Evolutionary conservation across 1,284 basidiomycete genomes (phyloP).

Genomic region (Boletellus deceptivus): DNA sequence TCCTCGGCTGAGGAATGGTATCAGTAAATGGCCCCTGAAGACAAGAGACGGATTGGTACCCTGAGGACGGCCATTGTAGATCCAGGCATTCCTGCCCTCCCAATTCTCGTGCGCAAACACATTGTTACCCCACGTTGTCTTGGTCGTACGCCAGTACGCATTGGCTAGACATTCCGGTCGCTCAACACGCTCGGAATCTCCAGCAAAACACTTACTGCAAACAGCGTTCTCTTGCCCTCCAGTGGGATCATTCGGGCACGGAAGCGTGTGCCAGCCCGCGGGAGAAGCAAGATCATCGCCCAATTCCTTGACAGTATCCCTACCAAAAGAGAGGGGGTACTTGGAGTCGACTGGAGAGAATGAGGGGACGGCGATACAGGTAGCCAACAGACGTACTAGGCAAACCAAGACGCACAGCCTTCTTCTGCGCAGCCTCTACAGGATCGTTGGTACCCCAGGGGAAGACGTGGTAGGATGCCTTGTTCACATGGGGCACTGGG

Average conservation of each 20-base stretch:
- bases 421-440: constrained; percentile 51
- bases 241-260: constrained; percentile 54
- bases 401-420: constrained; percentile 31
- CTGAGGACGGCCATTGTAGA: constrained; percentile 79
- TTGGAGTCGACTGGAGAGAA: background rate
- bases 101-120: constrained; percentile 89
- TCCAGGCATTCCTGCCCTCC: constrained; percentile 76
- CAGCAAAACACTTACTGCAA: constrained; percentile 12
- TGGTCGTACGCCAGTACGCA: constrained; percentile 59
- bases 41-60: constrained; percentile 6
- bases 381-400: constrained; percentile 10
- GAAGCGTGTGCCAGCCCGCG: constrained; percentile 83
- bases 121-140: constrained; percentile 89
- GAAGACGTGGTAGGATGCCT: constrained; percentile 69
- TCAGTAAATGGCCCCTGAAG: background rate
- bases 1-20: constrained; percentile 2
- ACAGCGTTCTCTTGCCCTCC: background rate
- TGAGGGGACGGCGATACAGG: background rate
- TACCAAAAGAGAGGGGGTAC: constrained; percentile 26
- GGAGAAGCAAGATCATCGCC: constrained; percentile 66
- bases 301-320: constrained; percentile 17
- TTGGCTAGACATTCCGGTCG: constrained; percentile 7
- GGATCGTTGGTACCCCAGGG: constrained; percentile 78
- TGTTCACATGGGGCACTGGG: constrained; percentile 22
- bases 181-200: background rate